Evolutionary conservation across 78 protist species (phyloP), one percentile per base, ranked within the genome.

Genomic region (Dictyostelium firmibasis): DNA sequence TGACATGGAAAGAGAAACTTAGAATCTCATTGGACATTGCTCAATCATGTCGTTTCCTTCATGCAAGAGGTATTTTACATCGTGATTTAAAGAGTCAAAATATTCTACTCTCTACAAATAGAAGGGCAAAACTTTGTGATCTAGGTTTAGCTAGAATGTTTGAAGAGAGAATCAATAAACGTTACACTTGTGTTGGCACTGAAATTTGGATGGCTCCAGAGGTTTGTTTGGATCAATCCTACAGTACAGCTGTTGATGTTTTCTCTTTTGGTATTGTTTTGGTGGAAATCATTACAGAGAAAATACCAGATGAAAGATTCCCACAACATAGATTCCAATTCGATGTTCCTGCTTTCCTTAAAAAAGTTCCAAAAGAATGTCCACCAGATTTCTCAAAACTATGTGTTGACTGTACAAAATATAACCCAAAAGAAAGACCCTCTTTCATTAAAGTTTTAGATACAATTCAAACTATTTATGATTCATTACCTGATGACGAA

Each of bases 61-160:
- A 93, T 36, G 92, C 91, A 47, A 72, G 87, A 57, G 92, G 92
- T 36, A 93, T 93, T 33, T 74, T 93, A 13, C 96, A 93, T 74
- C 31, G 96, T 18, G 96, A 93, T 78, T n/a, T 96, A 41, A 98
- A 98, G 94, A 82, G 97, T 35, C 98, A 96, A 77, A 98, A 99
- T 88, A 57, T 99, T 47, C 96, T 99, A 53, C 78, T 99, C 33
- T 94, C 95, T 2, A 33, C 89, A 20, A 91, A 92, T 33, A 81
- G 70, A 53, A 84, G 91, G 25, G 97, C 97, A 57, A 93, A 93
- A 18, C 92, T 93, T 11, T 93, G 96, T 78, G 96, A 93, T 85
- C 64, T 93, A 1, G 96, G 96, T 75, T 60, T 93, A 23, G 96
- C 96, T 23, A 43, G 91, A 36, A 91, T 85, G 3, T 85, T 93